phyloP scores from a whole-genome alignment of 2,329 filamentous ascomycete species.

The Myriosclerotinia scirpicola region DNA sequence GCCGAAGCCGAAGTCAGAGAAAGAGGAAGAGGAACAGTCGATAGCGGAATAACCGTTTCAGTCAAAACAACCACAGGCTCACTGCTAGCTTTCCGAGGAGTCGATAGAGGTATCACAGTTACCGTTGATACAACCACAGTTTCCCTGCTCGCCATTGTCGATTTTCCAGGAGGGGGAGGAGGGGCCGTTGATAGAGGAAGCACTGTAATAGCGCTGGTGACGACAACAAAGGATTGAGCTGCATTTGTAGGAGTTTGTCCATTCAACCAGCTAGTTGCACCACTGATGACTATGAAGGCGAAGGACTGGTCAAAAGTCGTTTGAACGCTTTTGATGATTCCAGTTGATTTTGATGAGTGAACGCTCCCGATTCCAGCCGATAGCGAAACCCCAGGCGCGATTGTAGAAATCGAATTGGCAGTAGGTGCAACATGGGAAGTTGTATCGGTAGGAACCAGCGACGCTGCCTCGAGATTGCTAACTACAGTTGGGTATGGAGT shows the following conservation, averaged over 20 bases:
- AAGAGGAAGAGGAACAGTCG: no score
- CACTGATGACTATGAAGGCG: slow-evolving; percentile 29
- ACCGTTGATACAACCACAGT: slow-evolving; percentile 16
- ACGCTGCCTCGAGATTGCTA: no score
- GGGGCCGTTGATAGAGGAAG: slow-evolving; percentile 25
- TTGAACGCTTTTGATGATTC: not conserved
- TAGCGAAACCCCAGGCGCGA: no score
- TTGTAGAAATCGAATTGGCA: no score
- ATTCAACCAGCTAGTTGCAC: slow-evolving; percentile 33
- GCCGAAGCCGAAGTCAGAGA: slow-evolving; percentile 18
- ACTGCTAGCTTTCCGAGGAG: not conserved
- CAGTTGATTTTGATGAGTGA: not conserved
- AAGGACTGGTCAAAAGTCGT: not conserved
- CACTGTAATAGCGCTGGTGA: slow-evolving; percentile 33
- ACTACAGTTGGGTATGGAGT: not conserved
- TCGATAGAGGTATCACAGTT: slow-evolving; percentile 30
- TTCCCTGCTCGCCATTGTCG: not conserved
- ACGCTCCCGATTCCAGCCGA: no score
- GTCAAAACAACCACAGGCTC: slow-evolving; percentile 1
- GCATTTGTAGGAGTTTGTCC: slow-evolving; percentile 30
- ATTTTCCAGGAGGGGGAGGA: not conserved
- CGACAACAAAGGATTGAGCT: slow-evolving; percentile 26
- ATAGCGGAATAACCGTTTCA: no score
- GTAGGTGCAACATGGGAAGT: not conserved
- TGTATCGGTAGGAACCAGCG: not conserved